Conservation (phyloP, 2,329 filamentous ascomycete species). For the Kalaharituber pfeilii region DNA sequence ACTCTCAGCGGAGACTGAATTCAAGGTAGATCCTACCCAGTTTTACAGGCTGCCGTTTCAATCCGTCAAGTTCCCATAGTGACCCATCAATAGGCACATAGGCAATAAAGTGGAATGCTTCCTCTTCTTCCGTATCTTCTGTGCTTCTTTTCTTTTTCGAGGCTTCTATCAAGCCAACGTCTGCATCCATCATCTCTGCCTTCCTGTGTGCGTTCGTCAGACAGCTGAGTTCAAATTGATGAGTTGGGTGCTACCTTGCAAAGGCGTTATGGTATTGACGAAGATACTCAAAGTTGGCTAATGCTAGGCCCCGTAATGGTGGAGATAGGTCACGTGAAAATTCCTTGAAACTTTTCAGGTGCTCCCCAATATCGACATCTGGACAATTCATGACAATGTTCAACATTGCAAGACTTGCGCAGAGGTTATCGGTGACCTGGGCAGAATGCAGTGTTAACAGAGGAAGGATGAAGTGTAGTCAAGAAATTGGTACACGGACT, state of each 20-base stretch:
- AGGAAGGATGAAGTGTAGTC: background rate
- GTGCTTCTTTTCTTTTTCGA: conserved; percentile 29
- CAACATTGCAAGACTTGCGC: conserved; percentile 77
- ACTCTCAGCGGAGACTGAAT: conserved; percentile 1
- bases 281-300: conserved; percentile 59
- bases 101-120: conserved; percentile 74
- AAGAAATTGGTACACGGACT: conserved; percentile 30
- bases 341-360: conserved; percentile 54
- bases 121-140: conserved; percentile 29
- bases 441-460: background rate
- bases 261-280: conserved; percentile 78
- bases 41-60: conserved; percentile 52
- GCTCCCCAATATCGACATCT: conserved; percentile 47
- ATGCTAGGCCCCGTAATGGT: conserved; percentile 54
- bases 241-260: too few species aligned
- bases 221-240: conserved; percentile 3
- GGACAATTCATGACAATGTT: conserved; percentile 83
- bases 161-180: conserved; percentile 39
- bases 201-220: conserved; percentile 7
- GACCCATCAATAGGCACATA: conserved; percentile 59
- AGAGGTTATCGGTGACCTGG: conserved; percentile 65
- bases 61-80: conserved; percentile 79
- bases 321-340: conserved; percentile 52
- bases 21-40: conserved; percentile 32
- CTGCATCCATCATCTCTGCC: conserved; percentile 30